Evolutionary conservation across 2,329 filamentous ascomycete species (phyloP), one percentile per base, ranked within the genome.

Genomic region (Pyrenochaeta sp.): DNA sequence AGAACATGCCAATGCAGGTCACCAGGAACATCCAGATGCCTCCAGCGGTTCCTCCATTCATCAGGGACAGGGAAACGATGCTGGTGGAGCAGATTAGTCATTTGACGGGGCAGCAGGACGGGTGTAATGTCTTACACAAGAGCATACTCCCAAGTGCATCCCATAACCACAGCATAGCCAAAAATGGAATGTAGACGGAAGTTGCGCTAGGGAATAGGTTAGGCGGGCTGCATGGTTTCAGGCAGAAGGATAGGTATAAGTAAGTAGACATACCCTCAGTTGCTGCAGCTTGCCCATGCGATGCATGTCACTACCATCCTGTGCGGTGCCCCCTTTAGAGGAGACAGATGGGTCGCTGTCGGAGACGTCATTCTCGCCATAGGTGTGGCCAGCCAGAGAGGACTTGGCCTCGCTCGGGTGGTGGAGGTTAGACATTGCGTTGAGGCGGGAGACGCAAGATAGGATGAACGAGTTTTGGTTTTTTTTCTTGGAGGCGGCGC

Each of bases 11-110:
- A 8, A 58, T 52, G 6, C 43, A 48, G 8, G 38, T 38, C 1
- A 44, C 20, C 2, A 64, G 37, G 19, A 58, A 65, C 20, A 53
- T 56, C 53, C 62, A 68, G 7, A 68, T 65, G n/a, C 35, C 32
- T 2, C 44, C 48, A 19, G 48, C 48, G 8, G 48, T 37, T 1
- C 48, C 44, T n/a, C 48, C 48, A 35, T 51, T 45, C 15, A 26
- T 43, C 2, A 51, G 35, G 2, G 28, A 20, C 22, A 42, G 34
- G 29, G 19, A 40, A 38, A 36, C 7, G 21, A 7, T 1, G 9
- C 4, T 10, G 22, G 11, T n/a, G 31, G 9, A 5, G 4, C 14
- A 11, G 9, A 27, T 27, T 10, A 27, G 24, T 27, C 24, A 27
- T 27, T 27, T 13, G 9, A 5, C 4, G 24, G 4, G 9, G 29